A percentile compares a stretch with the other conserved stretches of the same genome.
Conservation (phyloP, 352 stramenopile species). For the Phytopythium helicoides region DNA sequence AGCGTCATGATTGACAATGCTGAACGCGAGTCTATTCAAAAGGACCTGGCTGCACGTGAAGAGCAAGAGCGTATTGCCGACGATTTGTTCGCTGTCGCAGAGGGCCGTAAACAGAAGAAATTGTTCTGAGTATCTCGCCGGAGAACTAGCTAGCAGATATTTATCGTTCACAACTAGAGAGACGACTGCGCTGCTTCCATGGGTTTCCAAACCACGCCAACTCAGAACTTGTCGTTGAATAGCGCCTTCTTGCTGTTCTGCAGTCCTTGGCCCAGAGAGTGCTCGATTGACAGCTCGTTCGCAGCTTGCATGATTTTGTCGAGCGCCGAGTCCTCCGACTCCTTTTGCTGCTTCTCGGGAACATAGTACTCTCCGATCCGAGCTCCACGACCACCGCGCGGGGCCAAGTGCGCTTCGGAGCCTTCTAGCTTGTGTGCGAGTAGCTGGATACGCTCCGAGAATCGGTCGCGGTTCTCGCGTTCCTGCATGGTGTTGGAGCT, state of each 20-base stretch:
- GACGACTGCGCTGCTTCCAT: conserved; percentile 16
- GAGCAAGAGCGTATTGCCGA: conserved; percentile 84
- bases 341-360: conserved; percentile 77
- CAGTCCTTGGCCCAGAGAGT: conserved; percentile 75
- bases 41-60: conserved; percentile 68
- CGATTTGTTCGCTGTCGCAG: conserved; percentile 78
- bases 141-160: conserved; percentile 2
- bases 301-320: conserved; percentile 86
- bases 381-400: conserved; percentile 43
- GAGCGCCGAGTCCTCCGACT: conserved; percentile 74
- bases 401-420: conserved; percentile 59
- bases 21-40: conserved; percentile 47
- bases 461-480: conserved; percentile 86
- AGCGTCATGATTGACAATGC: conserved; percentile 63
- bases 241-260: conserved; percentile 83
- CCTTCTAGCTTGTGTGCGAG: conserved; percentile 84
- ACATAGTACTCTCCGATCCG: conserved; percentile 88
- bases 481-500: conserved; percentile 90
- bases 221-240: conserved; percentile 80
- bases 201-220: conserved; percentile 5
- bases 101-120: conserved; percentile 50
- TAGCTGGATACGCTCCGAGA: conserved; percentile 87
- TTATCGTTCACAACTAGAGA: conserved; percentile 3
- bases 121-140: conserved; percentile 29
- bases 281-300: conserved; percentile 85